These are phyloP conservation scores for Pseudocercospora macadamiae DNA, from an alignment of 2,329 filamentous ascomycete species.

Conservation along the genomic window DNA sequence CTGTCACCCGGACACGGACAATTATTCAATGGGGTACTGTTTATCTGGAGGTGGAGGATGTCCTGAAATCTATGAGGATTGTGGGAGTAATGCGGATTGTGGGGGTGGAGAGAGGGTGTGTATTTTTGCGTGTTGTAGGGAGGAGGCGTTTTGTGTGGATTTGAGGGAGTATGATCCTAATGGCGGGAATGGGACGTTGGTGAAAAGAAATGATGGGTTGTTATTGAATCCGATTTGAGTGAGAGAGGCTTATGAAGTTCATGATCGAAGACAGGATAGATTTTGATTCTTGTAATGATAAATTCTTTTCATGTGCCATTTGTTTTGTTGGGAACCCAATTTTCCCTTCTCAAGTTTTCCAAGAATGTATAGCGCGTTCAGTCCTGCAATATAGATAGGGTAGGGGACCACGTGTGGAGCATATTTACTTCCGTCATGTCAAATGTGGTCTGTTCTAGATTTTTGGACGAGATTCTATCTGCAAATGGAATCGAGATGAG, in stretches of 20 bases:
- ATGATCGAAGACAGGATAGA: neutral
- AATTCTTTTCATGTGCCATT: too few species aligned
- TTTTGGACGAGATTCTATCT: too few species aligned
- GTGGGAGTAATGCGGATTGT: constrained; percentile 21
- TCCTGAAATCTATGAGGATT: constrained; percentile 22
- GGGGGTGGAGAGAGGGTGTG: constrained; percentile 20
- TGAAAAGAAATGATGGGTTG: neutral
- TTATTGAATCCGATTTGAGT: neutral
- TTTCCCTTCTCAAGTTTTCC: too few species aligned
- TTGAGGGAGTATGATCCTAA: constrained; percentile 18
- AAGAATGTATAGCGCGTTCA: too few species aligned
- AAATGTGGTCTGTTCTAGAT: too few species aligned
- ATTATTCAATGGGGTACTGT: constrained; percentile 20
- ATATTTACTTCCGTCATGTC: too few species aligned
- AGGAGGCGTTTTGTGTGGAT: constrained; percentile 27
- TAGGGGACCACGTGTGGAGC: too few species aligned
- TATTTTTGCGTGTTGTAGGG: constrained; percentile 25
- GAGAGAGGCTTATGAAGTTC: too few species aligned
- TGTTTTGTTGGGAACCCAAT: too few species aligned
- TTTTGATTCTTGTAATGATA: neutral
- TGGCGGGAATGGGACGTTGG: neutral
- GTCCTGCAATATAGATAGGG: too few species aligned
- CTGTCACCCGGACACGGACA: constrained; percentile 24
- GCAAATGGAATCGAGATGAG: too few species aligned
- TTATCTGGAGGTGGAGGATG: constrained; percentile 19